Conservation (phyloP, 2,329 filamentous ascomycete species). For the Colletotrichum sp. region DNA sequence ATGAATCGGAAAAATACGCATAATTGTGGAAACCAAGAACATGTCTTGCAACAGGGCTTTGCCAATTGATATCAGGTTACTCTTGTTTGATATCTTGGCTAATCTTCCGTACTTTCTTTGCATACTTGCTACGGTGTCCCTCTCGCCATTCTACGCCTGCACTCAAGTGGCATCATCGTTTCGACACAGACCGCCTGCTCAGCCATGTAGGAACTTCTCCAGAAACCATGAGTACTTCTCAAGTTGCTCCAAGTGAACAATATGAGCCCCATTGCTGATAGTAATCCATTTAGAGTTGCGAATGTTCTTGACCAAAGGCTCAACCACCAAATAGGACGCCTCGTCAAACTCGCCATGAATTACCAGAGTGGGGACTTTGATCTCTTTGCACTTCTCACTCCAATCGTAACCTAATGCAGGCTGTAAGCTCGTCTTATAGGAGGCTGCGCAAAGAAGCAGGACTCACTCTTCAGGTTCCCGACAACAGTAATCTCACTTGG, state of each 20-base stretch:
- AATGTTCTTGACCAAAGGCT: conserved; percentile 39
- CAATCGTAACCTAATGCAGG: conserved; percentile 28
- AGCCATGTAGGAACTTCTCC: conserved; percentile 16
- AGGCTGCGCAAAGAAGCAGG: not conserved
- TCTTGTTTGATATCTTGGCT: not conserved
- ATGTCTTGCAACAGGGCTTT: not conserved
- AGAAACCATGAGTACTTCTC: conserved; percentile 31
- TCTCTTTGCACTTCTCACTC: conserved; percentile 27
- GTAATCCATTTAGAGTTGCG: conserved; percentile 39
- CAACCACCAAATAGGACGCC: conserved; percentile 36
- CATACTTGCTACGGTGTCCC: not conserved
- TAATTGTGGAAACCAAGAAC: not conserved
- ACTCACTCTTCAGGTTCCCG: conserved; percentile 16
- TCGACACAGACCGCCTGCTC: not conserved
- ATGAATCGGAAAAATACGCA: not conserved
- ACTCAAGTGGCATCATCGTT: not conserved
- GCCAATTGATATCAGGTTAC: not conserved
- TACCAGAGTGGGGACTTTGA: conserved; percentile 35
- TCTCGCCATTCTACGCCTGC: not conserved
- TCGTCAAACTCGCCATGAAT: conserved; percentile 39
- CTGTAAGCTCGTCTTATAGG: conserved; percentile 13
- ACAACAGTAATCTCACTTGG: conserved; percentile 25
- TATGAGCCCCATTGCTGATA: conserved; percentile 37
- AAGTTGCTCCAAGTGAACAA: conserved; percentile 35
- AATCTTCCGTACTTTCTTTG: not conserved